Evolutionary conservation across 2,329 filamentous ascomycete genomes (phyloP), one percentile per base, ranked within the genome.

Genomic region (Remersonia thermophila): DNA sequence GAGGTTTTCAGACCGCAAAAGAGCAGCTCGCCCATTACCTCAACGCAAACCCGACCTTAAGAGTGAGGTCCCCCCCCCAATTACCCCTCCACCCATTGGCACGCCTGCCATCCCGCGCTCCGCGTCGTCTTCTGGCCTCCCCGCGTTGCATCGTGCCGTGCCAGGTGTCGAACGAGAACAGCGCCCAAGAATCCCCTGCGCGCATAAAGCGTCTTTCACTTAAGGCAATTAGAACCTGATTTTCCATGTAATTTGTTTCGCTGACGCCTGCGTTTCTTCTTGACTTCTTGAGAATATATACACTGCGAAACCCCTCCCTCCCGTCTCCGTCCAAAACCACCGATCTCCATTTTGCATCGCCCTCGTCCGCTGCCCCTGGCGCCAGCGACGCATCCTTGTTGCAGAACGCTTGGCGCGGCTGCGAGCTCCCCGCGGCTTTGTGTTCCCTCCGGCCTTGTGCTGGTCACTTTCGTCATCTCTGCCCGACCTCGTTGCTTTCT

Each of bases 61-160:
- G n/a, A n/a, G n/a, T n/a, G 20, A 27, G 32, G 13, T 27, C n/a
- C 15, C 26, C 14, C 13, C 30, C 17, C 18, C n/a, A 29, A 27
- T 20, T 14, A 32, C 15, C 16, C 25, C 3, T 15, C 13, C 28
- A 27, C 16, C 35, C 27, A 18, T 23, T 33, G 25, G 17, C 15
- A 16, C n/a, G 9, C 20, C 20, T 23, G 20, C 20, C 9, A 23
- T 23, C 20, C 20, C 20, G 20, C 20, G 9, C 20, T 23, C 20
- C 20, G 20, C 5, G 20, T 23, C 20, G 23, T 28, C 15, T 28
- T 10, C 7, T 30, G 15, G 13, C 13, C 16, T 37, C 44, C 35
- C 41, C 36, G 33, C 44, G 38, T 41, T 38, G 38, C 41, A 42
- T 46, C 37, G 20, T 23, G 35, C 28, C 35, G 23, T 43, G 35